Evolutionary conservation across 2,329 filamentous ascomycete species (phyloP).

Genomic region (Xylaria polymorpha): DNA sequence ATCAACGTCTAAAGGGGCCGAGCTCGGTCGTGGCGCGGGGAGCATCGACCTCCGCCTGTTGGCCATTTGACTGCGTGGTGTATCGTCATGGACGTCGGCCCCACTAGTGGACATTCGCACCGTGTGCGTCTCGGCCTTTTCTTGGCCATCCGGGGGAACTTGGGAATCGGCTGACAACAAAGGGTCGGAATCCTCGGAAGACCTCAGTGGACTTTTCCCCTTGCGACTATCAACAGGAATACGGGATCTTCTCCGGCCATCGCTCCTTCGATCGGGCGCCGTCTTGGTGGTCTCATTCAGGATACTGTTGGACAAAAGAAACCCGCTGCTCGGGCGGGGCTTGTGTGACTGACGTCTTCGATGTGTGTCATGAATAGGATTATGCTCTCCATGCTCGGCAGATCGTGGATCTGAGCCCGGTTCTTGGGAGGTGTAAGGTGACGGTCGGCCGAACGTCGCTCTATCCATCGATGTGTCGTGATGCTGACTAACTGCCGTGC

Average conservation of each 20-base stretch:
- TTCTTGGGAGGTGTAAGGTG: constrained; percentile 35
- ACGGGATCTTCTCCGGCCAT: constrained; percentile 48
- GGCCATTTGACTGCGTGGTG: constrained; percentile 44
- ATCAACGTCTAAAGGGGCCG: constrained; percentile 71
- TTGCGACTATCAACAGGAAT: constrained; percentile 48
- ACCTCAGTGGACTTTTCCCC: constrained; percentile 42
- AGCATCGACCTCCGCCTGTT: constrained; percentile 43
- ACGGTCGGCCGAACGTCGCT: constrained; percentile 39
- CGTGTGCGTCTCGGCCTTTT: constrained; percentile 34
- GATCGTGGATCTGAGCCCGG: constrained; percentile 35
- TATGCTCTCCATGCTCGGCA: constrained; percentile 36
- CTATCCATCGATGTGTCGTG: constrained; percentile 39
- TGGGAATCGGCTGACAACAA: constrained; percentile 27
- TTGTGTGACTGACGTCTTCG: constrained; percentile 53
- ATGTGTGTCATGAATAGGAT: constrained; percentile 40
- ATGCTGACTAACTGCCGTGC: constrained; percentile 50
- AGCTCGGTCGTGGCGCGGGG: constrained; percentile 43
- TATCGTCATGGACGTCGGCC: constrained; percentile 39
- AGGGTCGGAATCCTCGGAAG: constrained; percentile 34
- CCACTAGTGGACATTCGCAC: constrained; percentile 35
- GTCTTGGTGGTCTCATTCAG: constrained; percentile 43
- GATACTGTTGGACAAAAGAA: constrained; percentile 62
- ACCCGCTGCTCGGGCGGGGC: constrained; percentile 61
- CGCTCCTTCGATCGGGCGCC: constrained; percentile 44
- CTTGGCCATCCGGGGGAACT: constrained; percentile 34